Evolutionary conservation across 2,329 filamentous ascomycete genomes (phyloP).

Genomic region (Alternaria sp.): DNA sequence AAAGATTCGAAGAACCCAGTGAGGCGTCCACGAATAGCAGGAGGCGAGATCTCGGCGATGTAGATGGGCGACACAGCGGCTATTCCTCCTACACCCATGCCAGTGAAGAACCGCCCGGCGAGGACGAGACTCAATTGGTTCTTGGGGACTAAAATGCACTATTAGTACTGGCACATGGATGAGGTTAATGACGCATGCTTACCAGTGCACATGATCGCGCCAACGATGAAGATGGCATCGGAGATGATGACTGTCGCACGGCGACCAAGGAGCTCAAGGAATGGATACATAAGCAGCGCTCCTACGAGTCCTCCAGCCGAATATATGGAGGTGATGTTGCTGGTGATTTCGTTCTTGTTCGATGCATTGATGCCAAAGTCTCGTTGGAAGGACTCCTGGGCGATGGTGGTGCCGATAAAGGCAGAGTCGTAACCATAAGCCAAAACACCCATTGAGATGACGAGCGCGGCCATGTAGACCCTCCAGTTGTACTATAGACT

Average conservation of each 20-base stretch:
- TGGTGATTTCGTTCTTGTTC: constrained; percentile 50
- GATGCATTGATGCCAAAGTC: constrained; percentile 49
- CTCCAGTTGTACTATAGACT: constrained; percentile 56
- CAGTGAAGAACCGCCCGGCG: constrained; percentile 49
- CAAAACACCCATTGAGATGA: constrained; percentile 56
- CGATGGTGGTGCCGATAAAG: constrained; percentile 63
- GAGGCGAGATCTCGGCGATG: constrained; percentile 58
- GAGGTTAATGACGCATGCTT: not conserved
- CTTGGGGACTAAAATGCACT: constrained; percentile 24
- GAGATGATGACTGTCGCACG: constrained; percentile 59
- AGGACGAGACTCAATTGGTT: constrained; percentile 51
- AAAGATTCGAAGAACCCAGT: constrained; percentile 71
- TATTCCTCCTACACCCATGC: constrained; percentile 48
- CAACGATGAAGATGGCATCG: constrained; percentile 54
- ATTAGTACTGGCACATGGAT: not conserved
- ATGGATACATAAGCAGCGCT: constrained; percentile 55
- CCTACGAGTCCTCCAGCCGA: constrained; percentile 62
- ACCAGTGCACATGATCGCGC: constrained; percentile 48
- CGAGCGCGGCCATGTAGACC: constrained; percentile 56
- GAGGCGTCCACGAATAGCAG: constrained; percentile 68
- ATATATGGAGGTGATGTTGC: constrained; percentile 58
- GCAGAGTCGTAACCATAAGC: constrained; percentile 60
- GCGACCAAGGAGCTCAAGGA: constrained; percentile 56
- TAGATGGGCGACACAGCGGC: constrained; percentile 48
- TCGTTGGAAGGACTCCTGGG: constrained; percentile 55